A percentile compares a stretch with the other conserved stretches of the same genome.
Evolutionary conservation across 257 asterid genomes (phyloP).

Genomic region (Leptodermis oblonga): DNA sequence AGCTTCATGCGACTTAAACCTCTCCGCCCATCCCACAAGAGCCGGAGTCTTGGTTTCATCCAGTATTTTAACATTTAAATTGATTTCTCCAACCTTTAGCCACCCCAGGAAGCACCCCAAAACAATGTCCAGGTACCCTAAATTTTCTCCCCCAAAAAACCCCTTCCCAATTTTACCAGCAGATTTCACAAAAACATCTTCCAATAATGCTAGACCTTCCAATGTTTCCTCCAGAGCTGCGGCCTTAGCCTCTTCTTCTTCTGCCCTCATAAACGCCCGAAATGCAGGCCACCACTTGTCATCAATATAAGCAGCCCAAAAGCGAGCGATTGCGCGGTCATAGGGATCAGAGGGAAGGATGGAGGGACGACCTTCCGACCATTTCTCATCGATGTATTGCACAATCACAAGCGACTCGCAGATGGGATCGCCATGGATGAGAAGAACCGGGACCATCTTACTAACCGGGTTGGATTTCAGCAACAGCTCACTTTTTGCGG

Average conservation of each 20-base stretch:
- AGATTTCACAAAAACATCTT: conserved; percentile 29
- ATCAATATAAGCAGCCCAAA: not conserved
- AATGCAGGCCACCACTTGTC: not conserved
- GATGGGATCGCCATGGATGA: not conserved
- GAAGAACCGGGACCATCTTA: conserved; percentile 17
- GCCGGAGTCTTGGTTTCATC: conserved; percentile 32
- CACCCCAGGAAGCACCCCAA: conserved; percentile 40
- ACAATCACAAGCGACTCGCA: not conserved
- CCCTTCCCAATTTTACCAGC: conserved; percentile 32
- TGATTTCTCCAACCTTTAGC: conserved; percentile 28
- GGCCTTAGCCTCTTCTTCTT: conserved; percentile 15
- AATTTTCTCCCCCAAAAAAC: conserved; percentile 44
- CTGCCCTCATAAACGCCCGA: not conserved
- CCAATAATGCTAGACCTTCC: conserved; percentile 28
- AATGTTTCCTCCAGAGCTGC: conserved; percentile 10
- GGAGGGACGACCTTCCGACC: not conserved
- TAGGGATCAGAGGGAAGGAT: not conserved
- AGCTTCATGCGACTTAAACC: conserved; percentile 22
- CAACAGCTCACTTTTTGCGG: conserved; percentile 33
- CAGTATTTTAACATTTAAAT: conserved; percentile 16
- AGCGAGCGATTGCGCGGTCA: not conserved
- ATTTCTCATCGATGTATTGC: not conserved
- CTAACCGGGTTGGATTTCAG: conserved; percentile 40
- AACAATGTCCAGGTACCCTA: conserved; percentile 44
- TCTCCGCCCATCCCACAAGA: conserved; percentile 31